Conservation (phyloP, 768 basidiomycete genomes). For the Podaxis sp. region DNA sequence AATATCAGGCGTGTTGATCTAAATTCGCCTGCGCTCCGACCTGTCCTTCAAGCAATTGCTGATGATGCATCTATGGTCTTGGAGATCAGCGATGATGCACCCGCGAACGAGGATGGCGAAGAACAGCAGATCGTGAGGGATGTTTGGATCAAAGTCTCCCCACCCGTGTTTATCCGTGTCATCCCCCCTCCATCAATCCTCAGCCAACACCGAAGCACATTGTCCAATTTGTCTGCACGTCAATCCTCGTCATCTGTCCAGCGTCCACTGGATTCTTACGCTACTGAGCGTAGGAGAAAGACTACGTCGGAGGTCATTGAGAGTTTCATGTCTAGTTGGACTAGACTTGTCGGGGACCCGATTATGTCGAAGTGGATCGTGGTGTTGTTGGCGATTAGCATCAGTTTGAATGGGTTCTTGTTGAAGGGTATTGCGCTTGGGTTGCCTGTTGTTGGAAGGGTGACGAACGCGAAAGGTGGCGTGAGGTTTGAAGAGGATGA, state of each 20-base stretch:
- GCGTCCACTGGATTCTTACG: not conserved
- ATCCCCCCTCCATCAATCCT: constrained; percentile 27
- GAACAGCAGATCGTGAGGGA: constrained; percentile 26
- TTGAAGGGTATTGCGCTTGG: constrained; percentile 81
- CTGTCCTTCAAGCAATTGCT: constrained; percentile 58
- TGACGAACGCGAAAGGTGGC: constrained; percentile 22
- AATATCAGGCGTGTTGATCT: constrained; percentile 65
- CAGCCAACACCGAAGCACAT: constrained; percentile 1
- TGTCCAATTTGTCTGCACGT: constrained; percentile 1
- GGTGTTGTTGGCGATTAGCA: constrained; percentile 77
- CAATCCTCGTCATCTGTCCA: not conserved
- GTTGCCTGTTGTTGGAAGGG: constrained; percentile 25
- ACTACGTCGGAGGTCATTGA: constrained; percentile 60
- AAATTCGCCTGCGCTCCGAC: constrained; percentile 54
- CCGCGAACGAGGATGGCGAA: constrained; percentile 10
- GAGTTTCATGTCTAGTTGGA: constrained; percentile 89
- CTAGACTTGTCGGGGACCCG: constrained; percentile 88
- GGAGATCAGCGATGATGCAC: constrained; percentile 9
- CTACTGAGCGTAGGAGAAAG: constrained; percentile 11
- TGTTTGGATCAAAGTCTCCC: constrained; percentile 58
- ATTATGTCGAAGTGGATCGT: constrained; percentile 95
- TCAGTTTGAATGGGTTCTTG: constrained; percentile 90
- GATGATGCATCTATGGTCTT: constrained; percentile 26
- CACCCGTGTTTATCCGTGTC: constrained; percentile 58
- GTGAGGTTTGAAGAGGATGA: constrained; percentile 30